Evolutionary conservation across 2,329 filamentous ascomycete species (phyloP).

Genomic region (Bipolaris cookei): DNA sequence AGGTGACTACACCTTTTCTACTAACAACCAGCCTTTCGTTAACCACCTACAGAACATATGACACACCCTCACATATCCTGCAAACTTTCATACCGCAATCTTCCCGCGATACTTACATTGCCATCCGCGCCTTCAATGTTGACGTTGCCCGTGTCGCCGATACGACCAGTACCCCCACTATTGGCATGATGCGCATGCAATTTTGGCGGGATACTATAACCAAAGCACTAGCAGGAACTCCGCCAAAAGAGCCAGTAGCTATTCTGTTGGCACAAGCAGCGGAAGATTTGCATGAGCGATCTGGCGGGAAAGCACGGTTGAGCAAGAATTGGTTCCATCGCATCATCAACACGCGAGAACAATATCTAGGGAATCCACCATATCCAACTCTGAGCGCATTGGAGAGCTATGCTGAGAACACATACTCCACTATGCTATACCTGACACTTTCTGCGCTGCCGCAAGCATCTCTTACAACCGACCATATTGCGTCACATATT

Average conservation of each 20-base stretch:
- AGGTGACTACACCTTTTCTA: constrained; percentile 48
- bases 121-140: constrained; percentile 89
- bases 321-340: constrained; percentile 66
- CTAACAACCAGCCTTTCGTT: background rate
- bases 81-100: constrained; percentile 80
- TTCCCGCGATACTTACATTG: constrained; percentile 82
- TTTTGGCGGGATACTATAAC: constrained; percentile 91
- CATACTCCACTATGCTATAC: constrained; percentile 92
- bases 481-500: constrained; percentile 93
- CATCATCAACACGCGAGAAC: constrained; percentile 80
- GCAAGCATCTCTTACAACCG: constrained; percentile 80
- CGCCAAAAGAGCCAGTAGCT: constrained; percentile 90
- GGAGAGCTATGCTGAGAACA: constrained; percentile 91
- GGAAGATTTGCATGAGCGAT: constrained; percentile 59
- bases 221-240: constrained; percentile 75
- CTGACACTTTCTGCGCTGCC: constrained; percentile 81
- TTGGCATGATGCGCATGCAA: constrained; percentile 87
- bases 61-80: constrained; percentile 86
- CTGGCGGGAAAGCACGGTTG: constrained; percentile 56
- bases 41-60: constrained; percentile 71
- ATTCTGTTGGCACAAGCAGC: constrained; percentile 79
- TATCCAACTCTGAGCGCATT: constrained; percentile 75
- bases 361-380: constrained; percentile 81
- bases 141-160: constrained; percentile 91
- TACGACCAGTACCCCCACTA: constrained; percentile 82